A percentile compares a stretch with the other conserved stretches of the same genome.
Conservation (phyloP, 2,329 filamentous ascomycete genomes). For the Fusarium pininemorale region DNA sequence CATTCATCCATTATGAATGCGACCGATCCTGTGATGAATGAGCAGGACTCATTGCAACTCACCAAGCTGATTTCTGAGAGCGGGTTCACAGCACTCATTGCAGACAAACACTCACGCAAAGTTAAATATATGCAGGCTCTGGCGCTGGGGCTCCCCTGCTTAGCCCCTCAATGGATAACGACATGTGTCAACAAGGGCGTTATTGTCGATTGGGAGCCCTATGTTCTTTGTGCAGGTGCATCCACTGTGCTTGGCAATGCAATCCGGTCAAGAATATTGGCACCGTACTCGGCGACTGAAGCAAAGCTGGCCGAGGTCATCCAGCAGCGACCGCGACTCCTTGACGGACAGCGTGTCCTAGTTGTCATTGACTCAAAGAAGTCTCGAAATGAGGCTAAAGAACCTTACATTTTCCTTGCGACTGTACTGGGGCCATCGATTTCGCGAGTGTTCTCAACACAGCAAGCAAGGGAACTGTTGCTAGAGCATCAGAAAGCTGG, state of each 20-base stretch:
- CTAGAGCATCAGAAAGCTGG: constrained; percentile 58
- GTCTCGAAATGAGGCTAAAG: constrained; percentile 69
- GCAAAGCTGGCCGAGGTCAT: constrained; percentile 69
- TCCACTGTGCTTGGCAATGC: constrained; percentile 80
- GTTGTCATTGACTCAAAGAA: constrained; percentile 70
- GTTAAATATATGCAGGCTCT: constrained; percentile 95
- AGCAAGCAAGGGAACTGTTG: constrained; percentile 70
- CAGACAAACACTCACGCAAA: constrained; percentile 85
- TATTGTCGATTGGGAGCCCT: constrained; percentile 79
- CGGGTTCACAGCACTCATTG: constrained; percentile 86
- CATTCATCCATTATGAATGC: constrained; percentile 48
- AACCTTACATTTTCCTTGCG: constrained; percentile 82
- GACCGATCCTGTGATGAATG: constrained; percentile 43
- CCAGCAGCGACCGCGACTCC: constrained; percentile 66
- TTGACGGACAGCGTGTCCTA: constrained; percentile 73
- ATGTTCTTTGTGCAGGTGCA: constrained; percentile 85
- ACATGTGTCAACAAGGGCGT: constrained; percentile 70
- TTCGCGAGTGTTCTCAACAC: constrained; percentile 69
- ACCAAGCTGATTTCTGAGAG: constrained; percentile 60
- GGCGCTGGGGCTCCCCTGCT: constrained; percentile 85
- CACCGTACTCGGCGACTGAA: constrained; percentile 65
- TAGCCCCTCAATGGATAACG: constrained; percentile 83
- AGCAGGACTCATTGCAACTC: constrained; percentile 58
- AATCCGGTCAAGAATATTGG: constrained; percentile 76
- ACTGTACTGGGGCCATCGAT: constrained; percentile 80